Base-by-base conservation (phyloP, 495 filamentous ascomycete genomes). In the Hypomontagnella submonticulosa region DNA sequence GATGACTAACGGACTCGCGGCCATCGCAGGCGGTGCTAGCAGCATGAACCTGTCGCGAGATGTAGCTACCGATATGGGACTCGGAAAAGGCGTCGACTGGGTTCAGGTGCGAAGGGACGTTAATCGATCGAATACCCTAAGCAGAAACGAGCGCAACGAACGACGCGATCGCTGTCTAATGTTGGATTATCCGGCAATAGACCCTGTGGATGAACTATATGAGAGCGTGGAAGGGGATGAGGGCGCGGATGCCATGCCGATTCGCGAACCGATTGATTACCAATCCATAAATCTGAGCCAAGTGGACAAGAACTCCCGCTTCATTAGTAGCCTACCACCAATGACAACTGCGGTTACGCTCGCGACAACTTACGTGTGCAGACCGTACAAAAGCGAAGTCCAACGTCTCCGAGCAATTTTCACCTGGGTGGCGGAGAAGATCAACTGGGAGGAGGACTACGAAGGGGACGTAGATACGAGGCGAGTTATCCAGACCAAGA, bases 281-380 rank as follows among this genome's bases (percentile, higher is more conserved):
- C 83, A 84, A 44, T 79, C 81, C 0, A 86, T 89, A 23, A 99
- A 96, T 73, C 80, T 97, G 8, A 84, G 78, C 38, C 83, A 97
- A 33, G 95, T 99, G 0, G 95, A 99, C 79, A 98, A 98, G 75
- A 96, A 92, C 75, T 90, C 95, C 0, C 89, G 95, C 5, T 99
- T 97, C 73, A 81, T 98, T 48, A 90, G 85, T 68, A 93, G 85
- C 69, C 79, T 98, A n/a, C 95, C 96, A n/a, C 87, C 92, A 2
- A 90, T 89, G 79, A 94, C 89, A 1, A 97, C 90, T 34, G 85
- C 95, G 0, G 84, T 89, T 50, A 91, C 88, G 55, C 84, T 99
- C 18, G 93, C 93, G 1, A 93, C 96, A 54, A 91, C 90, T 5
- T 96, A 97, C 70, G 87, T 99, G 23, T 98, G 96, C 70, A 88